Base-by-base conservation (phyloP, 139 green algal species). In the Astrephomene gubernaculifera region DNA sequence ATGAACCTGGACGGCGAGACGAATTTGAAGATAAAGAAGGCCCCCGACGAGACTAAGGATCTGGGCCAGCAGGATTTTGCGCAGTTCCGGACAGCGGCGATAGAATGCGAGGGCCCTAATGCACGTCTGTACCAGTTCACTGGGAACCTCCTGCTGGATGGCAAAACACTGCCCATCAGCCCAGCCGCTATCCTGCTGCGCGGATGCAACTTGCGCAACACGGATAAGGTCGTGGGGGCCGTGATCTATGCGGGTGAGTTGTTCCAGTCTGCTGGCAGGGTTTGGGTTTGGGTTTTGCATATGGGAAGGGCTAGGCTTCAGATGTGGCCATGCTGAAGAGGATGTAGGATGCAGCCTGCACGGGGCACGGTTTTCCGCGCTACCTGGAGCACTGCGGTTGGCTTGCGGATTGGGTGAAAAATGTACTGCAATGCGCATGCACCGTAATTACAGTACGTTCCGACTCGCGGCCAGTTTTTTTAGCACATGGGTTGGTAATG, bases 1-100 rank as follows among this genome's bases (percentile, higher is more conserved):
- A 97, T 95, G 87, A 98, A 99, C 86, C 92, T 99, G 80, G 96
- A 99, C 68, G 96, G 94, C 2, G 96, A 99, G 88, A 97, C 95
- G 43, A 99, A 99, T 89, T 90, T 99, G 2, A 99, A 99, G 81
- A 96, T 98, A 72, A 95, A 96, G 36, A 93, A 95, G 78, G 86
- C 90, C 21, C 79, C 94, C 41, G 93, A 96, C 41, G 73, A 95
- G 71, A 93, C 90, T 36, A 93, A 94, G 54, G 90, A 92, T 33
- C 71, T 95, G 25, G 41, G 54, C 17, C 41, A 96, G 43, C 81
- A 85, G 41, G 79, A 91, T 43, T 83, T 94, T 64, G 38, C n/a
- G 2, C 7, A 64, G 31, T 84, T 84, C 44, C 63, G 63, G n/a
- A 75, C 87, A 1, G 80, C 71, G 36, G 90, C 43, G 70, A 90